Conservation (phyloP, 2,329 filamentous ascomycete species). For the Sarocladium brachiariae region DNA sequence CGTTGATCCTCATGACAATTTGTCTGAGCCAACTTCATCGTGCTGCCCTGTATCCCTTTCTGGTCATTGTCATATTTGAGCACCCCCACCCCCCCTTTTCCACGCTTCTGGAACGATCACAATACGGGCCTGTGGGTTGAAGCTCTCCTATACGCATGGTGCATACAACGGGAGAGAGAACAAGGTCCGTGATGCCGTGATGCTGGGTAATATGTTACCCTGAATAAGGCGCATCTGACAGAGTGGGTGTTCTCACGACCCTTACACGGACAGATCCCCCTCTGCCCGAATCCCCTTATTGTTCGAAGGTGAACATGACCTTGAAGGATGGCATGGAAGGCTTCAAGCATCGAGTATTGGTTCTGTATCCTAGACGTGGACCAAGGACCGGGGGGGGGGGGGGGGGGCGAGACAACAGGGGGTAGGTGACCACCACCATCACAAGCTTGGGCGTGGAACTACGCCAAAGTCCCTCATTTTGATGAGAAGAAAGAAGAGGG, state of each 20-base stretch:
- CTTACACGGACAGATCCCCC: neutral
- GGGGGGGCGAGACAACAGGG: too few species aligned
- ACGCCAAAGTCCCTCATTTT: neutral
- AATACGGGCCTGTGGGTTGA: neutral
- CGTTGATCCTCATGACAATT: neutral
- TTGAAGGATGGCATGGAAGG: too few species aligned
- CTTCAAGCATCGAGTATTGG: too few species aligned
- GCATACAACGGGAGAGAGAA: neutral
- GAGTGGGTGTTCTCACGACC: neutral
- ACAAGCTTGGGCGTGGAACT: neutral
- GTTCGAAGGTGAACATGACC: too few species aligned
- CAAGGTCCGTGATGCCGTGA: neutral
- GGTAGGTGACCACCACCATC: too few species aligned
- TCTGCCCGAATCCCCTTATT: neutral
- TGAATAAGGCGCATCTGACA: neutral
- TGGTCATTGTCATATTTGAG: neutral
- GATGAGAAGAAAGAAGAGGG: neutral
- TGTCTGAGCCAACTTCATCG: neutral
- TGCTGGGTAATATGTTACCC: neutral
- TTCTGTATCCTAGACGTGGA: too few species aligned
- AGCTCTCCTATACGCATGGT: neutral
- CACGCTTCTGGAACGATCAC: neutral
- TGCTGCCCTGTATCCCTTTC: neutral
- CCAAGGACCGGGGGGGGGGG: too few species aligned
- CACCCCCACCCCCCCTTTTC: slow-evolving; percentile 1